phyloP scores from a whole-genome alignment of 2,329 filamentous ascomycete species.

The Colletotrichum siamense region DNA sequence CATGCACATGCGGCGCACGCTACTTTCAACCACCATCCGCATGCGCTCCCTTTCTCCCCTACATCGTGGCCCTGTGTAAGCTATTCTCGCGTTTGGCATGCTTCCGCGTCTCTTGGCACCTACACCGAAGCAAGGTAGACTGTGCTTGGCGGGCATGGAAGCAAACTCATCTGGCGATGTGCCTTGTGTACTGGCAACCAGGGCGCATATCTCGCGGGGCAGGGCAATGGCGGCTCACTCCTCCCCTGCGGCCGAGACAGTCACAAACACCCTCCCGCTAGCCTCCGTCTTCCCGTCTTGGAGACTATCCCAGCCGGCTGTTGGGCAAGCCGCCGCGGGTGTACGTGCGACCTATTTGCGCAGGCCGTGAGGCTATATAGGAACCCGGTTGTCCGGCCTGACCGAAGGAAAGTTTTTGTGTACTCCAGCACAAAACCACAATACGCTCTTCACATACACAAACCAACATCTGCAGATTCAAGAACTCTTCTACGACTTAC shows the following conservation, averaged over 20 bases:
- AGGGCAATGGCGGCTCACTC: neutral
- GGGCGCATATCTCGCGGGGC: neutral
- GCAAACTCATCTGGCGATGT: neutral
- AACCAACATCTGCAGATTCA: neutral
- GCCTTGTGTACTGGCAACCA: neutral
- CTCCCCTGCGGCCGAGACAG: neutral
- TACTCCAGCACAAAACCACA: neutral
- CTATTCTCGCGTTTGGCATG: neutral
- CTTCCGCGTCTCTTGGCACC: neutral
- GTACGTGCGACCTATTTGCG: neutral
- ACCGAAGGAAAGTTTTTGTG: neutral
- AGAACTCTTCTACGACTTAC: neutral
- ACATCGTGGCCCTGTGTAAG: neutral
- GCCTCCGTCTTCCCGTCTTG: constrained; percentile 11
- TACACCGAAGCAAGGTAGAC: neutral
- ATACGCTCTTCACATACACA: neutral
- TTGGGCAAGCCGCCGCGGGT: neutral
- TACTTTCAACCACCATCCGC: neutral
- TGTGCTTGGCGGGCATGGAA: neutral
- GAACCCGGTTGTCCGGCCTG: neutral
- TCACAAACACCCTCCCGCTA: neutral
- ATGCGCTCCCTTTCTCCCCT: constrained; percentile 1
- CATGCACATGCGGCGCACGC: neutral
- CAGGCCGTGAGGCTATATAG: constrained; percentile 4
- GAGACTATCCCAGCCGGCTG: neutral